These are phyloP conservation scores for Daphne laureola DNA, from an alignment of 441 rosid species.

Conservation along the genomic window DNA sequence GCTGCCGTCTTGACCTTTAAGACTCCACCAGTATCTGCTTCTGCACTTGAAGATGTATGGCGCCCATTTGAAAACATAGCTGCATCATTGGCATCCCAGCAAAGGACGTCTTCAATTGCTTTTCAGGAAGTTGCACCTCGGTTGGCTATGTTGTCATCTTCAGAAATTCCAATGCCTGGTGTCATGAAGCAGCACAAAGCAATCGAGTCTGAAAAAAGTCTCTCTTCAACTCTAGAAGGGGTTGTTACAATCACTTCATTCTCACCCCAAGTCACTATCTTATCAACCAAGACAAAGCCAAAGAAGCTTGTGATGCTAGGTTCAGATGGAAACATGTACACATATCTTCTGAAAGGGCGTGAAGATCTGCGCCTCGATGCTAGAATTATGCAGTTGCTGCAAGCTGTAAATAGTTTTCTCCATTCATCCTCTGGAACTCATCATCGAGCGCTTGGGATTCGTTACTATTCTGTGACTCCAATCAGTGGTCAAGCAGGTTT, in stretches of 20 bases:
- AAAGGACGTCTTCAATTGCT: slow-evolving; percentile 78
- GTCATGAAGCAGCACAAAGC: slow-evolving; percentile 67
- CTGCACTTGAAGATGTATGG: slow-evolving; percentile 88
- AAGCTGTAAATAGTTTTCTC: slow-evolving; percentile 77
- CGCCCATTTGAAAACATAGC: slow-evolving; percentile 85
- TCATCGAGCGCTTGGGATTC: slow-evolving; percentile 59
- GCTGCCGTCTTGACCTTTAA: slow-evolving; percentile 74
- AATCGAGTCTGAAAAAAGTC: slow-evolving; percentile 49
- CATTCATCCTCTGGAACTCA: slow-evolving; percentile 54
- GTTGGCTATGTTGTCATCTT: slow-evolving; percentile 78
- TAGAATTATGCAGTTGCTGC: slow-evolving; percentile 97
- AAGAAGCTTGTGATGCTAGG: slow-evolving; percentile 89
- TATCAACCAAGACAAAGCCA: slow-evolving; percentile 95
- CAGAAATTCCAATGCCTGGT: slow-evolving; percentile 99
- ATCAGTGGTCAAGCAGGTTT: slow-evolving; percentile 99
- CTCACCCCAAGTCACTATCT: slow-evolving; percentile 61
- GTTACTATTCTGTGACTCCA: slow-evolving; percentile 96
- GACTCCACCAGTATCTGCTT: slow-evolving; percentile 77
- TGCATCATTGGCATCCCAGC: slow-evolving; percentile 83
- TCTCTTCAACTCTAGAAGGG: slow-evolving; percentile 50
- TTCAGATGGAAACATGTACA: slow-evolving; percentile 86
- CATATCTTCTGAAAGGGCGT: slow-evolving; percentile 92
- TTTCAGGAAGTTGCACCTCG: slow-evolving; percentile 94
- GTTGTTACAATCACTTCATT: slow-evolving; percentile 82
- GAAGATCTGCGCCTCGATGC: slow-evolving; percentile 99